Percentiles rank a stretch among this genome's conserved stretches.
Evolutionary conservation across 1,139 yeast genomes (phyloP).

Genomic region (Kodamaea derodonti): DNA sequence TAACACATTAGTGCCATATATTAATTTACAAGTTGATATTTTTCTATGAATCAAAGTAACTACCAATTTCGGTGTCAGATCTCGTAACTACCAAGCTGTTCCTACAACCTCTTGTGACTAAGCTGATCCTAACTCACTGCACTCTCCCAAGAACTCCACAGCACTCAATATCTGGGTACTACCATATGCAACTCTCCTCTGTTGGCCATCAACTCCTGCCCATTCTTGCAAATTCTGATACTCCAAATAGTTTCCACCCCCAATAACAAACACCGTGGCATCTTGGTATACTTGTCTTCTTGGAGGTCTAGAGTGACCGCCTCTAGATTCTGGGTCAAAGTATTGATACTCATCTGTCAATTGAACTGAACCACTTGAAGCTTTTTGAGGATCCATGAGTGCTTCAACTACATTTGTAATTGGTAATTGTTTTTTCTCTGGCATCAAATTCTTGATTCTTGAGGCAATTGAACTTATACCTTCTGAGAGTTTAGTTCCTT

Average conservation of each 20-base stretch:
- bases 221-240: slow-evolving; percentile 93
- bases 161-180: slow-evolving; percentile 82
- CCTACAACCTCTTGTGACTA: too few relatives aligned
- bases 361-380: slow-evolving; percentile 53
- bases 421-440: slow-evolving; percentile 84
- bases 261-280: slow-evolving; percentile 85
- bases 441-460: slow-evolving; percentile 81
- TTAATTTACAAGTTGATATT: too few relatives aligned
- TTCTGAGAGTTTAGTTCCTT: slow-evolving; percentile 63
- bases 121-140: slow-evolving; percentile 61
- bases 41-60: too few relatives aligned
- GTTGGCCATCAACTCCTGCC: slow-evolving; percentile 22
- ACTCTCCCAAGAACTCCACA: slow-evolving; percentile 66
- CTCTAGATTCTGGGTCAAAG: slow-evolving; percentile 88
- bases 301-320: slow-evolving; percentile 87
- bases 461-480: slow-evolving; percentile 86
- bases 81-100: too few relatives aligned
- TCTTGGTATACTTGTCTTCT: slow-evolving; percentile 78
- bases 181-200: slow-evolving; percentile 72
- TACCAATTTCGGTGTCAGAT: too few relatives aligned
- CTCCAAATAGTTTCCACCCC: slow-evolving; percentile 94
- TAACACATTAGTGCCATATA: too few relatives aligned
- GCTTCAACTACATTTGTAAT: slow-evolving; percentile 89
- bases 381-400: slow-evolving; percentile 75
- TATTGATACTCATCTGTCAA: slow-evolving; percentile 86